Percentiles rank a stretch among this genome's conserved stretches.
Evolutionary conservation across 176 grass and related monocot species (phyloP).

Genomic region (Saccharum spontaneum): DNA sequence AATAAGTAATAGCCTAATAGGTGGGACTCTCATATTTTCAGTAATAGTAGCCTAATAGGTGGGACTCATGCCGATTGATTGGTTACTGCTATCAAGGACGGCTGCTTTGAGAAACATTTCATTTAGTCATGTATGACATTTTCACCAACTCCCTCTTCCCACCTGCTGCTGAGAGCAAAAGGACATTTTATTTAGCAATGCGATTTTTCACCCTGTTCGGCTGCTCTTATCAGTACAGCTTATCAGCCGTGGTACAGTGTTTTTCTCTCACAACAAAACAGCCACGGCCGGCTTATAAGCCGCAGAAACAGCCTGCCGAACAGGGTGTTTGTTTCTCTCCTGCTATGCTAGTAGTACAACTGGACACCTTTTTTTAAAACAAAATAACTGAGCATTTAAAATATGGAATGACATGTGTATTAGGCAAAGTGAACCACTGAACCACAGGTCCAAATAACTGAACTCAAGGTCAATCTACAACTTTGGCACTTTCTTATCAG

Average conservation of each 20-base stretch:
- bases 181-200: neutral
- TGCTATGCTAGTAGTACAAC: neutral
- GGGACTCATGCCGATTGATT: neutral
- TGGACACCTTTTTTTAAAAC: neutral
- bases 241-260: too few species aligned
- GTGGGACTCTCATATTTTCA: too few species aligned
- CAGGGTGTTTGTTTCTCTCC: neutral
- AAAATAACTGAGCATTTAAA: neutral
- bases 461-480: neutral
- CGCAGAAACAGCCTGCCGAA: too few species aligned
- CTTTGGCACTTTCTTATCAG: neutral
- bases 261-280: too few species aligned
- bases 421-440: neutral
- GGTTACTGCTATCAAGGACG: neutral
- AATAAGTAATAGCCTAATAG: too few species aligned
- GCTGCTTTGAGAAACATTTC: constrained; percentile 1
- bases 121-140: neutral
- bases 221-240: too few species aligned
- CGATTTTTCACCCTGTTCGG: too few species aligned
- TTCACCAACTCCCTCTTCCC: constrained; percentile 24
- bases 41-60: neutral
- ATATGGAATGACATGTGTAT: neutral
- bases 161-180: neutral
- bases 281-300: too few species aligned
- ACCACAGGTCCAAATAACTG: neutral